These are phyloP conservation scores for Daldinia bambusicola DNA, from an alignment of 495 filamentous ascomycete genomes.

Conservation along the genomic window DNA sequence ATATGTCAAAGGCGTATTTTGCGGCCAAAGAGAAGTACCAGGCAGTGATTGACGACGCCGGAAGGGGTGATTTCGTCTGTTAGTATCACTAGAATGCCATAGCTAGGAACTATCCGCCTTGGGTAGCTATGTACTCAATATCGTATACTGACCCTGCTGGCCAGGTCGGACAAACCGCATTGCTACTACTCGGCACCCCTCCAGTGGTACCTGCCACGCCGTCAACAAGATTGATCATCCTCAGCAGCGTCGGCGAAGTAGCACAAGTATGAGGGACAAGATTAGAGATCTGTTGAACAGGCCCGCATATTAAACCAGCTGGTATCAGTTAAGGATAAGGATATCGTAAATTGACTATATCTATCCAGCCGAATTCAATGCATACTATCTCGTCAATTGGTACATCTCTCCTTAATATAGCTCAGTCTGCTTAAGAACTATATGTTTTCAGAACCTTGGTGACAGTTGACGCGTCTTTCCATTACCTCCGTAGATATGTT, in stretches of 20 bases:
- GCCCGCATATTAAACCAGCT: conserved; percentile 42
- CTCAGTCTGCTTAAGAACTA: not conserved
- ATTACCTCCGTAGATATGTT: too few species aligned
- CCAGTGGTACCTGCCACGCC: conserved; percentile 41
- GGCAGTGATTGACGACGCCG: conserved; percentile 47
- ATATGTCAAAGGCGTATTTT: conserved; percentile 44
- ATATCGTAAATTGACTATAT: conserved; percentile 17
- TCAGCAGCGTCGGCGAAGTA: conserved; percentile 45
- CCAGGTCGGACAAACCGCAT: conserved; percentile 48
- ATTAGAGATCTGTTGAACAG: conserved; percentile 44
- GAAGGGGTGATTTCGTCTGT: conserved; percentile 47
- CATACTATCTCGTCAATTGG: not conserved
- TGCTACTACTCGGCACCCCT: conserved; percentile 43
- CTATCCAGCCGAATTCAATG: not conserved
- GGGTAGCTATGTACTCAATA: not conserved
- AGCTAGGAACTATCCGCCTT: not conserved
- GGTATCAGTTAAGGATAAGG: not conserved
- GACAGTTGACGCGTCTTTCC: not conserved
- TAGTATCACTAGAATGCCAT: conserved; percentile 12
- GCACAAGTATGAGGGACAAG: conserved; percentile 40
- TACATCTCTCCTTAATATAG: not conserved
- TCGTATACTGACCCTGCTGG: conserved; percentile 11
- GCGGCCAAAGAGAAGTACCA: conserved; percentile 49
- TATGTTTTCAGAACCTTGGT: not conserved
- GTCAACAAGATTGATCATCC: conserved; percentile 42